A percentile compares a stretch with the other conserved stretches of the same genome.
Evolutionary conservation across 1,139 yeast genomes (phyloP).

Genomic region (Geotrichum klebahnii): DNA sequence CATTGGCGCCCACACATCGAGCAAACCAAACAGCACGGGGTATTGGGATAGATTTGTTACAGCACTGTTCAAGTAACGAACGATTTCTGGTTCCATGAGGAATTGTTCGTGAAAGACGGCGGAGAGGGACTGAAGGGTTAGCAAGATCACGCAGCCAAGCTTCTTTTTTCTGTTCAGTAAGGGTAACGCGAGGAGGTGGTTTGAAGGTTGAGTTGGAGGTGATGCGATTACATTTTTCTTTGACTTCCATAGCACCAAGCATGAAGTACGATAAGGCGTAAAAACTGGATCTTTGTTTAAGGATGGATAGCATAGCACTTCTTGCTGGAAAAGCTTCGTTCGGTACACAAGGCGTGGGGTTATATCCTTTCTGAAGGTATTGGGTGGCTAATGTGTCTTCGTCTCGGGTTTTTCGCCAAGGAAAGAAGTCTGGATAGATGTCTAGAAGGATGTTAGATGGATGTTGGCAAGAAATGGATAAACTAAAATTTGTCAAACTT

Average conservation of each 20-base stretch:
- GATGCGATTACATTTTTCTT: constrained; percentile 64
- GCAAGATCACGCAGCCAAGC: constrained; percentile 81
- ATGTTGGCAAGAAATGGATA: constrained; percentile 1
- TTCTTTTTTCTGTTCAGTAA: constrained; percentile 80
- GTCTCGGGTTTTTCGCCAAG: constrained; percentile 58
- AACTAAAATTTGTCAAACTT: constrained; percentile 10
- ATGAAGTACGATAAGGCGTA: constrained; percentile 60
- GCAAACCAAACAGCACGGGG: constrained; percentile 85
- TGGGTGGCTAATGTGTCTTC: constrained; percentile 51
- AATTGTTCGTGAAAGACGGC: constrained; percentile 67
- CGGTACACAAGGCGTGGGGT: constrained; percentile 51
- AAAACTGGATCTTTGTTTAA: constrained; percentile 49
- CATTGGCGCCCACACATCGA: constrained; percentile 79
- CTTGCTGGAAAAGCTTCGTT: constrained; percentile 45
- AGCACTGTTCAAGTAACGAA: constrained; percentile 65
- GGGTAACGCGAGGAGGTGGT: constrained; percentile 82
- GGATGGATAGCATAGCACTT: constrained; percentile 34
- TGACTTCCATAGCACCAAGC: constrained; percentile 59
- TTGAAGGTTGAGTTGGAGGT: constrained; percentile 54
- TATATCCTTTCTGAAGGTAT: constrained; percentile 57
- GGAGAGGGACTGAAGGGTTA: constrained; percentile 59
- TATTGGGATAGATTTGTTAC: constrained; percentile 62
- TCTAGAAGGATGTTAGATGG: constrained; percentile 20
- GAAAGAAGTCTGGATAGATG: constrained; percentile 70
- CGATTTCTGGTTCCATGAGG: constrained; percentile 87